A percentile compares a stretch with the other conserved stretches of the same genome.
phyloP scores from a whole-genome alignment of 108 stramenopile genomes.

The Nitzschia inconspicua region DNA sequence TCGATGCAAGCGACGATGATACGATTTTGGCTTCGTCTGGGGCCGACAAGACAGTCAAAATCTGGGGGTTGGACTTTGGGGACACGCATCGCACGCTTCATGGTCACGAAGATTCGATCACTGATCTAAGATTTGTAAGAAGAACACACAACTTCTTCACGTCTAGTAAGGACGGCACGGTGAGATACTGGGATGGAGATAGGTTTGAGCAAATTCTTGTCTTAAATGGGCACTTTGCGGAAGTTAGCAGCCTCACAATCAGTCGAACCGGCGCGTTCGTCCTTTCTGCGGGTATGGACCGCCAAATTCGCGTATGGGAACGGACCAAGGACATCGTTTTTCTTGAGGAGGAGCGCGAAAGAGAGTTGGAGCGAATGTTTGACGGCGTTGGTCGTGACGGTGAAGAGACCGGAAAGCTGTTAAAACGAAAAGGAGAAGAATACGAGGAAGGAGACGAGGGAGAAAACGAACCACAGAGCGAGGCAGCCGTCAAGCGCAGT shows the following conservation, averaged over 20 bases:
- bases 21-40: slow-evolving; percentile 91
- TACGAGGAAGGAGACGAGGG: slow-evolving; percentile 41
- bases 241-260: slow-evolving; percentile 87
- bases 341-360: slow-evolving; percentile 94
- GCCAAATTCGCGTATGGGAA: slow-evolving; percentile 95
- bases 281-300: slow-evolving; percentile 89
- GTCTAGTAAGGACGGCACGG: slow-evolving; percentile 88
- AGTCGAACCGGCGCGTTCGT: slow-evolving; percentile 87
- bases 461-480: slow-evolving; percentile 74
- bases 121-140: slow-evolving; percentile 81
- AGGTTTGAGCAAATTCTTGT: slow-evolving; percentile 92
- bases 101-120: slow-evolving; percentile 97
- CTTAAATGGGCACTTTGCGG: slow-evolving; percentile 84
- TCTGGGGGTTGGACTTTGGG: slow-evolving; percentile 99
- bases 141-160: slow-evolving; percentile 96
- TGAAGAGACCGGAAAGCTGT: slow-evolving; percentile 49
- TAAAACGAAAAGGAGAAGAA: slow-evolving; percentile 38
- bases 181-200: slow-evolving; percentile 98
- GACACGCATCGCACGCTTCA: slow-evolving; percentile 96
- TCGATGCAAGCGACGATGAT: slow-evolving; percentile 94
- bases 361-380: slow-evolving; percentile 86
- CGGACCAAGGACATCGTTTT: slow-evolving; percentile 96
- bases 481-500: slow-evolving; percentile 81
- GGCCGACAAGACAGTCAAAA: slow-evolving; percentile 97
- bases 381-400: slow-evolving; percentile 65